Base-by-base conservation (phyloP, 805 yeast genomes). In the Ogataea naganishii region DNA sequence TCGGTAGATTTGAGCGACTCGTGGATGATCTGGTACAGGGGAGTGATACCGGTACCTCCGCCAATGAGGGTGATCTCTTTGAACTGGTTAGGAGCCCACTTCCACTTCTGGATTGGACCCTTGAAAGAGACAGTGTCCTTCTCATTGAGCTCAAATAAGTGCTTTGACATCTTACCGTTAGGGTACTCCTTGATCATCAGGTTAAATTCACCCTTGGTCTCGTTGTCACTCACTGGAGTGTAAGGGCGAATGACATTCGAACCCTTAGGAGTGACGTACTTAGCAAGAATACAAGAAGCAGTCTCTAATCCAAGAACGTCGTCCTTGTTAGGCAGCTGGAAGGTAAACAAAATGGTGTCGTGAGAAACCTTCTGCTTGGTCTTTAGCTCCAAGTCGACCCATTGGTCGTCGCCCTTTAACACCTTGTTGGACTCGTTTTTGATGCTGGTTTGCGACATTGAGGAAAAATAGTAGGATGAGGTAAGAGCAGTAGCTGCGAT, bases 31-130 rank as follows among this genome's bases (percentile, higher is more conserved):
- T 92, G 98, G 69, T 71, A 88, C 60, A 92, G 69, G 36, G 98
- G 98, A 27, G 96, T 84, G 57, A 92, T 88, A 61, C 97, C 97
- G 30, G 94, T 70, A 53, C 98, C 98, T 51, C 95, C 98, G 47
- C 96, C 97, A 44, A 92, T 66, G 53, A 92, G 71, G 35, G 80
- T 74, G 53, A 92, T 75, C 41, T 75, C 64, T 49, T 81, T 73
- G 66, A 72, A 89, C 53, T 77, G 73, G 69, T 92, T 89, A 44
- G 89, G 80, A 47, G 70, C 70, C 85, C 94, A 84, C 54, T 80
- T 75, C 83, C 92, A 88, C 68, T 92, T 92, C 49, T 69, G 66
- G 42, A 86, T 71, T 41, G 97, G 97, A 29, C 98, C 98, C 67
- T 86, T 89, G 71, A 92, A 81, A 7, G 95, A 62, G 33, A 92